These are phyloP conservation scores for Castanospermum australe DNA, from an alignment of 306 rosid genomes.

Conservation along the genomic window DNA sequence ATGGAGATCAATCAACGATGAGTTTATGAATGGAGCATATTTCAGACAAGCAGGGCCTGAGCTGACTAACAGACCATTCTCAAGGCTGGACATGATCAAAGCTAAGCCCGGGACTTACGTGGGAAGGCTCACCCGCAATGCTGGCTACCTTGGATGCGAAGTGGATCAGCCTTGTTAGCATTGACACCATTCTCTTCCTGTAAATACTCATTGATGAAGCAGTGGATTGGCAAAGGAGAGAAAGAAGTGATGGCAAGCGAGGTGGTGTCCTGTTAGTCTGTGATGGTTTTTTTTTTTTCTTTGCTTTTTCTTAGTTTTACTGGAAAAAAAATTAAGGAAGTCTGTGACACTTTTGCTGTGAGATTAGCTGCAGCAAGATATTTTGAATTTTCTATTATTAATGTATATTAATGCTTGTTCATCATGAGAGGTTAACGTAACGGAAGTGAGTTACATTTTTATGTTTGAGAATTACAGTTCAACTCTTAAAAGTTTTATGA, in stretches of 20 bases:
- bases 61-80: conserved; percentile 18
- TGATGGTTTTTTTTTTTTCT: background rate
- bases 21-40: conserved; percentile 66
- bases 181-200: background rate
- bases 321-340: background rate
- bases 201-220: background rate
- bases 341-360: too few species aligned
- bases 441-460: too few species aligned
- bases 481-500: too few species aligned
- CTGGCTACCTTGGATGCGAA: conserved; percentile 51
- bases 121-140: conserved; percentile 43
- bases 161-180: conserved; percentile 48
- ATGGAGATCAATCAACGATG: conserved; percentile 81
- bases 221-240: background rate
- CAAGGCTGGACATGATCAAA: conserved; percentile 44
- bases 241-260: background rate
- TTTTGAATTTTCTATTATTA: too few species aligned
- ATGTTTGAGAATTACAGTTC: too few species aligned
- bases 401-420: too few species aligned
- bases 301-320: background rate
- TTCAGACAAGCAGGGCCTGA: conserved; percentile 46
- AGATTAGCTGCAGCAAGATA: too few species aligned
- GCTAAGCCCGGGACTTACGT: conserved; percentile 52
- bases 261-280: background rate
- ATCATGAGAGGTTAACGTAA: too few species aligned